Conservation (phyloP, 768 basidiomycete genomes). For the Tulasnella sp. region DNA sequence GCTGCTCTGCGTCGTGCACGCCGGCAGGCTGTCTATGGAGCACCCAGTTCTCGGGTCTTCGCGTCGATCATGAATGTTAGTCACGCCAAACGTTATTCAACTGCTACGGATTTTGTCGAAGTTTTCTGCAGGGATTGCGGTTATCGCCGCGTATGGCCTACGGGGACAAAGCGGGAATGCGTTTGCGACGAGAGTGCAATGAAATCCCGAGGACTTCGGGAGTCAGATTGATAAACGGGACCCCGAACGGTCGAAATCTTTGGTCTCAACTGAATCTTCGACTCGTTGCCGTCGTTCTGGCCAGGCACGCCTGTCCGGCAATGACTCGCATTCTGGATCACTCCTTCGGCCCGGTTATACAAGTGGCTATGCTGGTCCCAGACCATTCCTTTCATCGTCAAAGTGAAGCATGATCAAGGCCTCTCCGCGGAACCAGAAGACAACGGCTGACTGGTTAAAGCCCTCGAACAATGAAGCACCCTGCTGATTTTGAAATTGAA, state of each 20-base stretch:
- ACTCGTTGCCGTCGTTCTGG: not conserved
- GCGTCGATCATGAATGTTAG: not conserved
- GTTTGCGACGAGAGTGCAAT: not conserved
- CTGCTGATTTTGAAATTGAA: not conserved
- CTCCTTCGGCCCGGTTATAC: not conserved
- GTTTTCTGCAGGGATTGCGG: not conserved
- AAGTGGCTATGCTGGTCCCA: not conserved
- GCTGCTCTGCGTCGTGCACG: not conserved
- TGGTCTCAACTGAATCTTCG: not conserved
- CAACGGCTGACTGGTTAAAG: not conserved
- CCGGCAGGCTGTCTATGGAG: not conserved
- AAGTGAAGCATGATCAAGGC: not conserved
- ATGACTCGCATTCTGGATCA: not conserved
- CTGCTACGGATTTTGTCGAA: not conserved
- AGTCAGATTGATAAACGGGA: not conserved
- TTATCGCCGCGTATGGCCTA: not conserved
- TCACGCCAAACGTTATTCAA: not conserved
- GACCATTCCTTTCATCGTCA: not conserved
- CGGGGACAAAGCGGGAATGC: not conserved
- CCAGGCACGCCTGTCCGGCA: not conserved
- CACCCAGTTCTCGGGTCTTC: not conserved
- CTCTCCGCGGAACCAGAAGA: not conserved
- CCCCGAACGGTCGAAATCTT: not conserved
- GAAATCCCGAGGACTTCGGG: not conserved
- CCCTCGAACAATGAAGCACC: not conserved